Conservation (phyloP, 177 flowering plant genomes). For the Vitis hybrid region DNA sequence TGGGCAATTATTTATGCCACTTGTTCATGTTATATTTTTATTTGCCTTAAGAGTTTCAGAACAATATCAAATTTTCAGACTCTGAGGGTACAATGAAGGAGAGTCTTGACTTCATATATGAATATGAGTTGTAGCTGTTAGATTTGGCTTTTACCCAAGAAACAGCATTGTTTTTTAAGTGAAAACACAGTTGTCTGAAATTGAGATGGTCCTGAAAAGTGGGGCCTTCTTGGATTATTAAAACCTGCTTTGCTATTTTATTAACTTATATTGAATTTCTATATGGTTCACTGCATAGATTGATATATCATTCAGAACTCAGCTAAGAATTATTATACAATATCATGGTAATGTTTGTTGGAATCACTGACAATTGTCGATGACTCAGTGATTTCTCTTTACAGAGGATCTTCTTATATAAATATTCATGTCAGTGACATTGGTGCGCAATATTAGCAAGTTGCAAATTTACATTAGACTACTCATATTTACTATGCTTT, state of each 20-base stretch:
- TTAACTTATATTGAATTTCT: neutral
- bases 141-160: neutral
- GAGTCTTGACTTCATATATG: too few relatives aligned
- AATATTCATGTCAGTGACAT: neutral
- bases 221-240: neutral
- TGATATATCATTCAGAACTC: neutral
- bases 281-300: neutral
- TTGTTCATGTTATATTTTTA: neutral
- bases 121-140: too few relatives aligned
- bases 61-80: neutral
- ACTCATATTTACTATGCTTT: neutral
- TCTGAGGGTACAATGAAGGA: too few relatives aligned
- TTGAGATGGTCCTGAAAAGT: neutral
- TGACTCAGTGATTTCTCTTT: neutral
- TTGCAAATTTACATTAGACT: neutral
- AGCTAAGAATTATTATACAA: neutral
- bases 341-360: neutral
- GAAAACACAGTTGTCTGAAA: neutral
- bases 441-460: neutral
- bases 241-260: neutral
- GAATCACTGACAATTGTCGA: neutral
- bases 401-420: neutral
- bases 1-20: too few relatives aligned
- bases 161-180: neutral
- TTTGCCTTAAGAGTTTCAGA: neutral